A percentile compares a stretch with the other conserved stretches of the same genome.
Conservation (phyloP, 306 rosid species). For the Casuarina glauca region DNA sequence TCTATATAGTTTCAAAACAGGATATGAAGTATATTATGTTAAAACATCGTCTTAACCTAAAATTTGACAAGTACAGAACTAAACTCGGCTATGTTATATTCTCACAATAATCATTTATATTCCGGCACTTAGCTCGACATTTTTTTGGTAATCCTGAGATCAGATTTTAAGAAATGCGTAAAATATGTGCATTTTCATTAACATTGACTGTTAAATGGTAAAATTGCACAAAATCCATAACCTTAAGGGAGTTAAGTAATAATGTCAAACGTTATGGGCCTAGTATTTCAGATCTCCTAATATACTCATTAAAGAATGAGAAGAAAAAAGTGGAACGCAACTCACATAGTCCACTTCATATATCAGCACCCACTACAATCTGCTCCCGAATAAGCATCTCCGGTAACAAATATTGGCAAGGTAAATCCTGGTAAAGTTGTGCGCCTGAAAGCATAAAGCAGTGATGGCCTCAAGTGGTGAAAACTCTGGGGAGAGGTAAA, state of each 20-base stretch:
- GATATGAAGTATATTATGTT: no score
- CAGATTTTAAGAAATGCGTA: no score
- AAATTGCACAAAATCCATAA: neutral
- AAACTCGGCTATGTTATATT: no score
- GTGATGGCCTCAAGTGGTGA: conserved; percentile 50
- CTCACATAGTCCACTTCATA: neutral
- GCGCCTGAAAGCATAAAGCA: conserved; percentile 1
- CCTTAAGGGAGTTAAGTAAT: neutral
- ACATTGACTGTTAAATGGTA: no score
- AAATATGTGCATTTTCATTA: no score
- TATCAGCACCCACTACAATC: neutral
- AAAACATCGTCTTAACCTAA: no score
- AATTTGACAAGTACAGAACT: no score
- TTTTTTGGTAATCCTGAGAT: no score
- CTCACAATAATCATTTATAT: no score
- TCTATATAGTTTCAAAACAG: no score
- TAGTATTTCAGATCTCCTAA: neutral
- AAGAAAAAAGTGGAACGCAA: neutral
- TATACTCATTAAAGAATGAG: neutral
- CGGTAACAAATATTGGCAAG: neutral
- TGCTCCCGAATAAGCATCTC: neutral
- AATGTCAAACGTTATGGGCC: neutral
- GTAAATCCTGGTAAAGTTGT: neutral
- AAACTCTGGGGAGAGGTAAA: conserved; percentile 48
- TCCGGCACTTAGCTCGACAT: no score